Base-by-base conservation (phyloP, 2,329 filamentous ascomycete species). In the Coniella vitis region DNA sequence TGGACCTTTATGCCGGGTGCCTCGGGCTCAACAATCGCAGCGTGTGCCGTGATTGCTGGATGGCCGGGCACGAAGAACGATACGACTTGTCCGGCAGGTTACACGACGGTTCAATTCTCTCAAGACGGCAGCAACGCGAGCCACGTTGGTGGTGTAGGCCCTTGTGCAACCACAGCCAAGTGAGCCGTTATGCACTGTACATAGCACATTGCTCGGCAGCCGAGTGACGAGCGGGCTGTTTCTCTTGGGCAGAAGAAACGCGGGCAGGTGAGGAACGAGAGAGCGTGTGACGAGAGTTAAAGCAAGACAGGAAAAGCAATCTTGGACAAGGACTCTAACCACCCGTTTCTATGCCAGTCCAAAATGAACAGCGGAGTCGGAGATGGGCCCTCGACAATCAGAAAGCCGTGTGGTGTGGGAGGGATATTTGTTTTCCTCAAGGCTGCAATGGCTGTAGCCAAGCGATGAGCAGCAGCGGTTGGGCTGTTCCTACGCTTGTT, bases 21-120 rank as follows among this genome's bases (percentile, higher is more conserved):
- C 32, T 51, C 48, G 17, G 46, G 9, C 39, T 42, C 14, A 36
- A 47, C 13, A 2, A 41, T 45, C 9, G 50, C 51, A 3, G 19
- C 48, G 7, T 53, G 51, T 25, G 45, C 32, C 19, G 19, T 53
- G 20, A 53, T 53, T 34, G 36, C 31, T 14, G 48, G 51, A 10
- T 53, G 48, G 48, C 36, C 38, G 4, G 51, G 41, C 16, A 17
- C 19, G 12, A 19, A 20, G 9, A 51, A 47, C 1, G 48, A 53
- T 19, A 34, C 32, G 22, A 41, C 48, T 5, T 53, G 51, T 21
- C 48, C 51, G 1, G 19, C 19, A 3, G 51, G 51, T 10, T 46
- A 48, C 32, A 47, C 48, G 7, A 29, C 12, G 4, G 34, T 53
- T n/a, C 29, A 35, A 10, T 48, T 53, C 14, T 20, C 19, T 16